A percentile compares a stretch with the other conserved stretches of the same genome.
Conservation (phyloP, 2,329 filamentous ascomycete genomes). For the Cladorrhinum sp. region DNA sequence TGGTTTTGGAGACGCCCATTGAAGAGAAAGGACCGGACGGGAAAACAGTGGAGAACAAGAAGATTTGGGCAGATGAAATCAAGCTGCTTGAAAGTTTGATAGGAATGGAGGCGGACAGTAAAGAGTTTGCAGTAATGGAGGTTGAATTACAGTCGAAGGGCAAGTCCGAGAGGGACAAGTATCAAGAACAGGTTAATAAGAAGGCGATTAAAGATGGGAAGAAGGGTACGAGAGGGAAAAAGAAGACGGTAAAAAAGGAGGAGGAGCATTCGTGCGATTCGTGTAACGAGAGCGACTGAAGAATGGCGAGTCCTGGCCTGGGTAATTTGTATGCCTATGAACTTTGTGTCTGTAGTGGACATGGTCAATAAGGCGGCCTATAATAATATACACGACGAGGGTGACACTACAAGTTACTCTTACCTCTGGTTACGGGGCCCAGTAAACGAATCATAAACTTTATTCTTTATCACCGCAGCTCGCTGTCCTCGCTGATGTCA, state of each 20-base stretch:
- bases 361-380: no score
- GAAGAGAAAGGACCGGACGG: conserved; percentile 65
- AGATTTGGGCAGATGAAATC: conserved; percentile 89
- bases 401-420: no score
- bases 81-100: conserved; percentile 88
- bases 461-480: no score
- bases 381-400: no score
- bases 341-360: no score
- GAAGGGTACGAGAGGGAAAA: conserved; percentile 36
- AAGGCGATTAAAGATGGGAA: conserved; percentile 62
- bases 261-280: conserved; percentile 23
- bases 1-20: conserved; percentile 96
- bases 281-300: conserved; percentile 20
- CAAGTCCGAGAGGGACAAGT: conserved; percentile 65
- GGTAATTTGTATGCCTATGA: no score
- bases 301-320: no score
- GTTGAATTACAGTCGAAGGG: conserved; percentile 65
- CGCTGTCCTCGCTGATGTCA: no score
- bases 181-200: conserved; percentile 75
- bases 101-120: conserved; percentile 73
- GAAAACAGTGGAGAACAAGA: conserved; percentile 70
- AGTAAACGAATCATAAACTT: no score
- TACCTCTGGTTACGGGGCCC: no score
- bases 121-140: conserved; percentile 68
- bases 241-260: conserved; percentile 30